These are phyloP conservation scores for Porphyrellus cyaneotinctus DNA, from an alignment of 768 basidiomycete species.

Conservation along the genomic window DNA sequence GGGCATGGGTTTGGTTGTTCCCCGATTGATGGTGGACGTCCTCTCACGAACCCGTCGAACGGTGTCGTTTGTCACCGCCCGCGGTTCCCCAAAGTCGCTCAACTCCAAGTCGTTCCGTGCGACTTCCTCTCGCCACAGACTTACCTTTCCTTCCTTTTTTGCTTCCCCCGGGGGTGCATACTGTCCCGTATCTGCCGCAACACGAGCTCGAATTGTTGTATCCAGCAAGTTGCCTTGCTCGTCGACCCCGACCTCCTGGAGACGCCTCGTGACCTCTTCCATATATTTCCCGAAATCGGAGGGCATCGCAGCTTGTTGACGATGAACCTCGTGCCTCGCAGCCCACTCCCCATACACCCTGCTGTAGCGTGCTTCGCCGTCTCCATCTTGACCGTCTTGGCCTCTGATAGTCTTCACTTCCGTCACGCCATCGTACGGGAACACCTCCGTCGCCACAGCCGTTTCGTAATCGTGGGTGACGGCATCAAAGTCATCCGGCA, in stretches of 20 bases:
- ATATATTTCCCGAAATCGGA: conserved; percentile 27
- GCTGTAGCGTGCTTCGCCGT: conserved; percentile 20
- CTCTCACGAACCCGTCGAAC: conserved; percentile 11
- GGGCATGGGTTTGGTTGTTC: conserved; percentile 13
- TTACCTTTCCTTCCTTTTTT: conserved; percentile 37
- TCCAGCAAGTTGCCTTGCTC: conserved; percentile 26
- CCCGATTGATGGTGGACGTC: conserved; percentile 9
- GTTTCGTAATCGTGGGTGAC: conserved; percentile 28
- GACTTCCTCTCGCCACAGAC: conserved; percentile 54
- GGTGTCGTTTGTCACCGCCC: conserved; percentile 12
- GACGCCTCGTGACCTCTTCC: conserved; percentile 34
- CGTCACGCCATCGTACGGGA: conserved; percentile 21
- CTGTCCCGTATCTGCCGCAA: not conserved
- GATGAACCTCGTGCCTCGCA: conserved; percentile 25
- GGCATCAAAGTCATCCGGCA: conserved; percentile 31
- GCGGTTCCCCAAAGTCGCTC: conserved; percentile 23
- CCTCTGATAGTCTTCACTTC: conserved; percentile 19
- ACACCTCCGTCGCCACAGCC: conserved; percentile 23
- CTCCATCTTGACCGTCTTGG: conserved; percentile 3
- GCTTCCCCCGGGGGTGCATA: conserved; percentile 13
- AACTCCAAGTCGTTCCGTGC: conserved; percentile 33
- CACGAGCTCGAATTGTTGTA: conserved; percentile 12
- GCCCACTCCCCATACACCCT: conserved; percentile 33
- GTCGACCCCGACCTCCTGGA: conserved; percentile 32
- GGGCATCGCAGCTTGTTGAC: conserved; percentile 19